Percentiles rank a stretch among this genome's conserved stretches.
Conservation (phyloP, 352 stramenopile genomes). For the Phytophthora lateralis region DNA sequence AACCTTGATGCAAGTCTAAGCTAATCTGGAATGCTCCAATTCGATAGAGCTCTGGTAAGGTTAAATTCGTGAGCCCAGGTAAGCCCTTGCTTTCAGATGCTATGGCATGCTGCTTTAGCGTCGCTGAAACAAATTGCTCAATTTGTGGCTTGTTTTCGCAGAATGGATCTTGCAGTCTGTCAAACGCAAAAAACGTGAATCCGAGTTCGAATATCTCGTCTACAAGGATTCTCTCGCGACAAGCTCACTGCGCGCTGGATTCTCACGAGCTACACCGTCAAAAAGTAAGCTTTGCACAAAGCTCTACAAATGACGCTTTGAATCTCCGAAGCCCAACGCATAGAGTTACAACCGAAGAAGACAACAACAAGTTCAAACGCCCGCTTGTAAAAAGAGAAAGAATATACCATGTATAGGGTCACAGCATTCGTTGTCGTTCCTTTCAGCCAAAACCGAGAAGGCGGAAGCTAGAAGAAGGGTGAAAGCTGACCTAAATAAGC, state of each 20-base stretch:
- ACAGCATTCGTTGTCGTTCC: constrained; percentile 46
- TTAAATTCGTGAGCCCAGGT: constrained; percentile 78
- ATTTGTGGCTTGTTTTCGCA: constrained; percentile 25
- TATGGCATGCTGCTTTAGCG: background rate
- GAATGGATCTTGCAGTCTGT: constrained; percentile 85
- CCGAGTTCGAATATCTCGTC: constrained; percentile 74
- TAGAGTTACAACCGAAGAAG: background rate
- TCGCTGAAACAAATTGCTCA: background rate
- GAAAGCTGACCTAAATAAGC: constrained; percentile 8
- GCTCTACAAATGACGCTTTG: no score
- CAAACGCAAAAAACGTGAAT: constrained; percentile 60
- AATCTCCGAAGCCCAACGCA: background rate
- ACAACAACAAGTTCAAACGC: constrained; percentile 19
- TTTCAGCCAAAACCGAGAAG: constrained; percentile 38
- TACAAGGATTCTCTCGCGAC: constrained; percentile 59
- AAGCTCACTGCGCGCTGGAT: constrained; percentile 22
- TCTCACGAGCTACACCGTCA: constrained; percentile 17
- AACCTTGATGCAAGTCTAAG: background rate
- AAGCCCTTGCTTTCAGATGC: background rate
- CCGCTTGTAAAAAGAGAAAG: constrained; percentile 35
- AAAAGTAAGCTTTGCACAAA: constrained; percentile 1
- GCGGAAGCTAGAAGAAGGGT: constrained; percentile 20
- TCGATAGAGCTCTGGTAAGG: constrained; percentile 50
- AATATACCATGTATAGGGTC: constrained; percentile 54
- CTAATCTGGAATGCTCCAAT: constrained; percentile 1